Conservation (phyloP, 148 eudicot genomes). For the Selenicereus undatus region DNA sequence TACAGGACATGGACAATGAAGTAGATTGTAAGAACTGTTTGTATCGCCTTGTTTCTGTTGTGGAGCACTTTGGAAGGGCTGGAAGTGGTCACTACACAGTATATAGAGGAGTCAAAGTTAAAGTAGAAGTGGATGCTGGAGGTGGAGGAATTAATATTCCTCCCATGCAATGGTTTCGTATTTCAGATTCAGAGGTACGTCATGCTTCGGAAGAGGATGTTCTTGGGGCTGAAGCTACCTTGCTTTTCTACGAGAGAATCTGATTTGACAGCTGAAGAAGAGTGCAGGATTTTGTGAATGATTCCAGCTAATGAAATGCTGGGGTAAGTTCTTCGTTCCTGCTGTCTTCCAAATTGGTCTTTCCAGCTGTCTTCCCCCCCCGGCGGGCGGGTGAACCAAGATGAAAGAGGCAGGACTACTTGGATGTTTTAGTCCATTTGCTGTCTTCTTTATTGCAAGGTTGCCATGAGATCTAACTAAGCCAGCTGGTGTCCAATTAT, state of each 20-base stretch:
- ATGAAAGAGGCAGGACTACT: too few relatives aligned
- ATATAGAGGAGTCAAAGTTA: slow-evolving; percentile 54
- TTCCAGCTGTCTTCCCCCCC: too few relatives aligned
- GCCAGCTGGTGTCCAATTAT: too few relatives aligned
- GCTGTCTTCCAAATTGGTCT: background rate
- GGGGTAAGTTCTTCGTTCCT: background rate
- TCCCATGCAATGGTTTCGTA: slow-evolving; percentile 56
- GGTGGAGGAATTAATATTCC: slow-evolving; percentile 14
- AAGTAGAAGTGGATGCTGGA: slow-evolving; percentile 20
- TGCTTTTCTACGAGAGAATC: slow-evolving; percentile 81
- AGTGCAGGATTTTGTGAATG: background rate
- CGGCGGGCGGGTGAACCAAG: too few relatives aligned
- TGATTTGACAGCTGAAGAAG: slow-evolving; percentile 2
- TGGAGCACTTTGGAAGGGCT: slow-evolving; percentile 74
- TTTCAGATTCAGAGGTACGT: slow-evolving; percentile 72
- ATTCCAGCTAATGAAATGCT: background rate
- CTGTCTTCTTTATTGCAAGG: too few relatives aligned
- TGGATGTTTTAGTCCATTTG: too few relatives aligned
- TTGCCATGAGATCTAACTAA: too few relatives aligned
- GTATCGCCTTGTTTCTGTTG: slow-evolving; percentile 77
- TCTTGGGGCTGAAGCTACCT: slow-evolving; percentile 68
- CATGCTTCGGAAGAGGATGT: slow-evolving; percentile 65
- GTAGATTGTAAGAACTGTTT: slow-evolving; percentile 22
- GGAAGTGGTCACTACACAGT: slow-evolving; percentile 84
- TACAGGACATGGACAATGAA: slow-evolving; percentile 31